A percentile compares a stretch with the other conserved stretches of the same genome.
These are phyloP conservation scores for Fusarium xylarioides DNA, from an alignment of 2,329 filamentous ascomycete species.

Conservation along the genomic window DNA sequence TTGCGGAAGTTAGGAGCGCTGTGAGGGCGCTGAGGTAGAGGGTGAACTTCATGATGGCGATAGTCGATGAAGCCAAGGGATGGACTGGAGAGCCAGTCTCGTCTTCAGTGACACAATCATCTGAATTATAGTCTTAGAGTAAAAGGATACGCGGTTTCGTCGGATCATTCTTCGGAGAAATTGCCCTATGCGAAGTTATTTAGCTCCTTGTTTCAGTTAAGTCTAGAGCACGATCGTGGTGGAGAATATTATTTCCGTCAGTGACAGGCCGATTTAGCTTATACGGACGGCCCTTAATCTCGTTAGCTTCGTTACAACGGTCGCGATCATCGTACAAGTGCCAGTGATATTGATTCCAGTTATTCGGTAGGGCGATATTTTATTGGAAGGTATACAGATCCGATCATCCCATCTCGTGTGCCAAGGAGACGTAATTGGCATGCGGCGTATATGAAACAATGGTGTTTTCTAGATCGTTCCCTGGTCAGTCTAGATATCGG, in stretches of 20 bases:
- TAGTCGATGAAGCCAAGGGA: neutral
- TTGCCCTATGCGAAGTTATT: neutral
- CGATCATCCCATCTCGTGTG: neutral
- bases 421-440: rapidly evolving
- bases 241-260: neutral
- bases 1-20: neutral
- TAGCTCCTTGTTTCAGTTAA: neutral
- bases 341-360: neutral
- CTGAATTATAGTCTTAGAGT: neutral
- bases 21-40: neutral
- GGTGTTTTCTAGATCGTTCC: neutral
- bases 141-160: neutral
- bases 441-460: rapidly evolving
- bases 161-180: neutral
- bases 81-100: rapidly evolving
- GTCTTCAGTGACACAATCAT: too few relatives aligned
- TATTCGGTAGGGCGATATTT: too few relatives aligned
- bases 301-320: neutral
- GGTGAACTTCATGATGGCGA: neutral
- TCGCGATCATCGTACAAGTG: too few relatives aligned
- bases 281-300: neutral
- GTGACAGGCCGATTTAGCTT: neutral
- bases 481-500: neutral
- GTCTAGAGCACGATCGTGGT: neutral
- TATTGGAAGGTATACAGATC: too few relatives aligned